Evolutionary conservation across 345 rosid genomes (phyloP), one percentile per base, ranked within the genome.

Genomic region (Populus davidiana): DNA sequence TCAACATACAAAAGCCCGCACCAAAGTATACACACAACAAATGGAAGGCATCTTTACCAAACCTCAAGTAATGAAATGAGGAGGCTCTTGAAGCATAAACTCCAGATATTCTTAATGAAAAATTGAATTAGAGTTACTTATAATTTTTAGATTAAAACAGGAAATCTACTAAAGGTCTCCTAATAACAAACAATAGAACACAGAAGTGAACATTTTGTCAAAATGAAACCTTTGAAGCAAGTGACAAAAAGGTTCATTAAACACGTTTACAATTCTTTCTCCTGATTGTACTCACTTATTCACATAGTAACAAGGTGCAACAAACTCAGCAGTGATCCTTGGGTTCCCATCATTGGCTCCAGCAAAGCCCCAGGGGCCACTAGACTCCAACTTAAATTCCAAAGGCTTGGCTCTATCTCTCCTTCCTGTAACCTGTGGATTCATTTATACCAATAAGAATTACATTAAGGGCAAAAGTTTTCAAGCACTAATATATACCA

Each of bases 361-460:
- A 66, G 89, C 83, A 81, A 90, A 96, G 77, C 99, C 99, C 98
- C 97, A 92, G 35, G 90, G 90, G 18, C 99, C 99, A 63, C 85
- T 88, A 68, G 91, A 85, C 72, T 92, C 97, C 86, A 96, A 73
- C 86, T 93, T 92, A 77, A 96, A 96, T 0, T 91, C 89, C 85
- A 96, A 82, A 67, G 99, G 91, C 82, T 93, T 96, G n/a, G 98
- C 99, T 87, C 97, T 83, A 69, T 96, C 99, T 82, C 98, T 92
- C 87, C 98, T 96, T 79, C 99, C 98, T 7, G 99, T 93, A 67
- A 93, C 99, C 99, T 95, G 87, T 63, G 52, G 67, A 68, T 68
- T 44, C 70, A 80, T 59, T 52, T 74, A 44, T 54, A 63, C 47
- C 13, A 56, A 23, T 74, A 36, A 81, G 63, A 20, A 70, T 33